These are phyloP conservation scores for Allodekkera sacchari DNA, from an alignment of 805 yeast genomes.

Conservation along the genomic window DNA sequence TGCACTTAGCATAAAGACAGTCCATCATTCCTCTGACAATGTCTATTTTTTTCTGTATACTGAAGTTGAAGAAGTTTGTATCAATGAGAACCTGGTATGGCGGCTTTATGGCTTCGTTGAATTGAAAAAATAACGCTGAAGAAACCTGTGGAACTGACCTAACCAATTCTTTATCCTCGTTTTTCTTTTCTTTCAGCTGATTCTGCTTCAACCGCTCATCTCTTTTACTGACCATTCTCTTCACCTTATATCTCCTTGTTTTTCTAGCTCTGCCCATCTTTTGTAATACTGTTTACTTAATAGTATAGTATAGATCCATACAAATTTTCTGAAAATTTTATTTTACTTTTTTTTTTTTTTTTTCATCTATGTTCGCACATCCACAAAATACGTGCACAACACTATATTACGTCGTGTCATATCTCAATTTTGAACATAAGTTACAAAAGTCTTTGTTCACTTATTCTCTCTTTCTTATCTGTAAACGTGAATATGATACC, in stretches of 20 bases:
- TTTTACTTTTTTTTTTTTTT: too few species aligned
- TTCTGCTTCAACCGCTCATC: slow-evolving; percentile 53
- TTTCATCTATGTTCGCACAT: too few species aligned
- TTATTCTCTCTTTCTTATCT: too few species aligned
- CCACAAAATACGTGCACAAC: too few species aligned
- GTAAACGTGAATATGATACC: too few species aligned
- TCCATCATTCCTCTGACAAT: slow-evolving; percentile 97
- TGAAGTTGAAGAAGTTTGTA: slow-evolving; percentile 94
- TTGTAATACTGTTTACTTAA: not conserved
- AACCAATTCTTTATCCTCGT: slow-evolving; percentile 69
- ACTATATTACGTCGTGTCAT: too few species aligned
- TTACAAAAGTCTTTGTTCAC: too few species aligned
- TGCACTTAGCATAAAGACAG: slow-evolving; percentile 86
- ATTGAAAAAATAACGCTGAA: slow-evolving; percentile 90
- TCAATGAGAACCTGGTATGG: slow-evolving; percentile 95
- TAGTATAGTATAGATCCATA: not conserved
- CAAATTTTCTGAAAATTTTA: slow-evolving; percentile 5
- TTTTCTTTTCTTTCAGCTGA: slow-evolving; percentile 29
- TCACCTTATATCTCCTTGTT: slow-evolving; percentile 95
- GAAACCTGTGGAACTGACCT: slow-evolving; percentile 86
- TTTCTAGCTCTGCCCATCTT: slow-evolving; percentile 94
- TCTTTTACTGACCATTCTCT: slow-evolving; percentile 68
- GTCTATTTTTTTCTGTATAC: slow-evolving; percentile 93
- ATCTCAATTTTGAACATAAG: too few species aligned
- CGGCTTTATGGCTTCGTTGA: slow-evolving; percentile 90